These are phyloP conservation scores for Aspergillus aculeatinus DNA, from an alignment of 2,329 filamentous ascomycete genomes.

Conservation along the genomic window DNA sequence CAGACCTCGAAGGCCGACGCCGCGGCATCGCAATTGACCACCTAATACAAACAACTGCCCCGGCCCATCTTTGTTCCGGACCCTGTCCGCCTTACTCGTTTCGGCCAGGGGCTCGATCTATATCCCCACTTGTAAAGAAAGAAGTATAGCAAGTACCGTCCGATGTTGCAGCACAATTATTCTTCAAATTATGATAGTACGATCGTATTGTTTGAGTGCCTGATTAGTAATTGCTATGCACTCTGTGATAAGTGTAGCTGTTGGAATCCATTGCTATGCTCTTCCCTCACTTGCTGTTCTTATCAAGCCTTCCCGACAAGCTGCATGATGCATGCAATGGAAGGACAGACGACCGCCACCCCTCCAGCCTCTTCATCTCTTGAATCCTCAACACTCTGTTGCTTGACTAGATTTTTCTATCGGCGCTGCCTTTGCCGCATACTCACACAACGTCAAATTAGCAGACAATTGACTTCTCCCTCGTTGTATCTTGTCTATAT, in stretches of 20 bases:
- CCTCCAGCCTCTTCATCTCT: not conserved
- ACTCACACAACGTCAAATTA: not conserved
- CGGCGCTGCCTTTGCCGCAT: not conserved
- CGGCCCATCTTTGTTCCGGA: not conserved
- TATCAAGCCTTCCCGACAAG: constrained; percentile 8
- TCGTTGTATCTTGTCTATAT: not conserved
- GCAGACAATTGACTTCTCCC: not conserved
- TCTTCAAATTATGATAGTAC: not conserved
- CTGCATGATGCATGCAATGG: not conserved
- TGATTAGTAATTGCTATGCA: not conserved
- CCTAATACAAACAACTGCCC: constrained; percentile 22
- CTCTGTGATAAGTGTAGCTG: not conserved
- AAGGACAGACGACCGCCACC: constrained; percentile 1
- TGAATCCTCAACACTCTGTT: not conserved
- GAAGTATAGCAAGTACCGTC: not conserved
- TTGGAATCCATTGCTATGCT: not conserved
- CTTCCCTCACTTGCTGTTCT: not conserved
- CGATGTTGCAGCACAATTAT: not conserved
- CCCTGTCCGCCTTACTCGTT: constrained; percentile 1
- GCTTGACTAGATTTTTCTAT: not conserved
- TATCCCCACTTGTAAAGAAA: constrained; percentile 16
- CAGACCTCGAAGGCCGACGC: not conserved
- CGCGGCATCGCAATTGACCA: constrained; percentile 33
- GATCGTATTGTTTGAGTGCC: not conserved
- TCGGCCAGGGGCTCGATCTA: not conserved